phyloP scores from a whole-genome alignment of 1,139 yeast species.

The Suhomyces bokatorum region DNA sequence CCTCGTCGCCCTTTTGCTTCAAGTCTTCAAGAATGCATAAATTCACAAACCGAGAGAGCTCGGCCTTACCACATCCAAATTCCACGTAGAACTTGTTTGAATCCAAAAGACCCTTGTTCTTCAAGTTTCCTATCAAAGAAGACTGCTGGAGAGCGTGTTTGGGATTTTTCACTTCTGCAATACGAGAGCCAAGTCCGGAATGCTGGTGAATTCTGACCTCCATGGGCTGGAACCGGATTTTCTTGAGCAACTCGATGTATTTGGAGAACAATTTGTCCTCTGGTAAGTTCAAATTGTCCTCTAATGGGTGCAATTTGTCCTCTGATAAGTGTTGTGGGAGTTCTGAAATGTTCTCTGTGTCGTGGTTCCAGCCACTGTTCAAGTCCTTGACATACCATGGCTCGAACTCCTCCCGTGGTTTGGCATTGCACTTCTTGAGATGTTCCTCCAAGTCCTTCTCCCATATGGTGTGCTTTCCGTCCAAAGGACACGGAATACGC shows the following conservation, averaged over 20 bases:
- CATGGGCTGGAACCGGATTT: conserved; percentile 19
- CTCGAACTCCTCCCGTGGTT: conserved; percentile 32
- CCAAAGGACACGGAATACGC: conserved; percentile 77
- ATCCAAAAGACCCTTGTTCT: conserved; percentile 41
- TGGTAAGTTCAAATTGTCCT: conserved; percentile 6
- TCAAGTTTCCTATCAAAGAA: conserved; percentile 72
- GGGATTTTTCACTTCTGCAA: conserved; percentile 52
- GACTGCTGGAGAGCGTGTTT: conserved; percentile 86
- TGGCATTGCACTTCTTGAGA: conserved; percentile 59
- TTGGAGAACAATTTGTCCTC: conserved; percentile 17
- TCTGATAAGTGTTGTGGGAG: conserved; percentile 9
- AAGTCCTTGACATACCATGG: conserved; percentile 46
- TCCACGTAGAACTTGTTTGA: conserved; percentile 54
- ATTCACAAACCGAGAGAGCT: conserved; percentile 69
- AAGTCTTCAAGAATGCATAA: conserved; percentile 41
- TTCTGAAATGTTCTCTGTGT: no score
- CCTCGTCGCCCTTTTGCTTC: not conserved
- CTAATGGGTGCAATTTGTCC: conserved; percentile 1
- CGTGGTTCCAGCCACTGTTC: conserved; percentile 26
- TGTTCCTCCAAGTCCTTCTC: conserved; percentile 56
- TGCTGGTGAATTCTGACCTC: conserved; percentile 23
- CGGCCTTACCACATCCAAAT: conserved; percentile 92
- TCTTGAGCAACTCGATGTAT: conserved; percentile 25
- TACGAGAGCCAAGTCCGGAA: conserved; percentile 35
- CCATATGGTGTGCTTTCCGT: conserved; percentile 75